phyloP scores from a whole-genome alignment of 2,329 filamentous ascomycete genomes.

The Ustulina deusta region DNA sequence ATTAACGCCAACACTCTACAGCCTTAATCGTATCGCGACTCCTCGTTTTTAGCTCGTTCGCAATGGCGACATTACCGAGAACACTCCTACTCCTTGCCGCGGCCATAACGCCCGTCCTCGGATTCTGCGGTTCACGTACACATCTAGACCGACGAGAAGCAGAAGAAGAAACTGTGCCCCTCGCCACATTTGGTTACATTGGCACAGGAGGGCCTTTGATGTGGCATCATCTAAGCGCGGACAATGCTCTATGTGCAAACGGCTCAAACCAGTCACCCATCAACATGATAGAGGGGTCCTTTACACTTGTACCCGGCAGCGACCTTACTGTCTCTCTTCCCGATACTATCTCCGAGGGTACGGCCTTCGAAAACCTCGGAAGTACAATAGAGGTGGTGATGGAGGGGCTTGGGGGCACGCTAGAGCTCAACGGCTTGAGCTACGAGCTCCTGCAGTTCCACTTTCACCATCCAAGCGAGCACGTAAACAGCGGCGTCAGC shows the following conservation, averaged over 20 bases:
- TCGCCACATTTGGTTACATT: conserved; percentile 52
- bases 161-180: conserved; percentile 45
- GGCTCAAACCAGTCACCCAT: conserved; percentile 70
- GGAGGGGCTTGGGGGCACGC: conserved; percentile 56
- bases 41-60: not conserved
- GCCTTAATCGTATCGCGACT: not conserved
- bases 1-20: not conserved
- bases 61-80: conserved; percentile 41
- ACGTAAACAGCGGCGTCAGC: conserved; percentile 59
- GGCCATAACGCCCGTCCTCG: conserved; percentile 45
- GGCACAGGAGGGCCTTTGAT: conserved; percentile 50
- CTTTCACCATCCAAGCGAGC: conserved; percentile 64
- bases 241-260: conserved; percentile 63
- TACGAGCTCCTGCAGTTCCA: conserved; percentile 62
- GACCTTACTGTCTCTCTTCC: conserved; percentile 57
- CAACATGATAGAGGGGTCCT: conserved; percentile 59
- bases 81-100: conserved; percentile 45
- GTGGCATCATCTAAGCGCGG: conserved; percentile 52
- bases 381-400: conserved; percentile 68
- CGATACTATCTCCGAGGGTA: conserved; percentile 54
- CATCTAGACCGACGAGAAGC: conserved; percentile 49
- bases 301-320: conserved; percentile 50
- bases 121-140: conserved; percentile 50
- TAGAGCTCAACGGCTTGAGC: conserved; percentile 51
- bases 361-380: conserved; percentile 68